A percentile compares a stretch with the other conserved stretches of the same genome.
Conservation (phyloP, 495 filamentous ascomycete genomes). For the Aspergillus bridgeri region DNA sequence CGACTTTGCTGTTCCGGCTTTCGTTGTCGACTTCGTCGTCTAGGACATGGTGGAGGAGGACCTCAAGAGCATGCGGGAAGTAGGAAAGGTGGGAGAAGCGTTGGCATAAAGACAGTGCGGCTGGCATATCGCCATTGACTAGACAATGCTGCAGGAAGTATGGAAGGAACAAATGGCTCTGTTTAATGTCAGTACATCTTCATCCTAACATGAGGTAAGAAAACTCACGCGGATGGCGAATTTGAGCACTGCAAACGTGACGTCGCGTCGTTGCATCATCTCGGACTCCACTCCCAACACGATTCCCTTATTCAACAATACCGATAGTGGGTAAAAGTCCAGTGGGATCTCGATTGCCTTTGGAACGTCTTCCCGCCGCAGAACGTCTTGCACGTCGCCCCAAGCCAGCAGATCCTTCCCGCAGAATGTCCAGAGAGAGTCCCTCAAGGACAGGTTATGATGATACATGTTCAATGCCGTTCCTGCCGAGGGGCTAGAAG, state of each 20-base stretch:
- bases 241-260: conserved; percentile 81
- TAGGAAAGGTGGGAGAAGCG: conserved; percentile 83
- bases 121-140: conserved; percentile 62
- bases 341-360: conserved; percentile 51
- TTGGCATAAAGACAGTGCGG: conserved; percentile 73
- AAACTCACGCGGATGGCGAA: conserved; percentile 71
- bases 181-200: neutral
- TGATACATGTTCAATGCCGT: conserved; percentile 41
- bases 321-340: conserved; percentile 94
- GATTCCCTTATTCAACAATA: conserved; percentile 79
- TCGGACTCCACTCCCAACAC: conserved; percentile 89
- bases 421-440: conserved; percentile 95
- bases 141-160: conserved; percentile 78
- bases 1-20: conserved; percentile 53
- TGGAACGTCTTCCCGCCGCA: conserved; percentile 51
- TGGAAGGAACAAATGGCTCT: conserved; percentile 89
- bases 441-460: conserved; percentile 56
- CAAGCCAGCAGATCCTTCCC: conserved; percentile 77
- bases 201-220: conserved; percentile 17
- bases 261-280: conserved; percentile 82
- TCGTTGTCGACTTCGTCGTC: conserved; percentile 88
- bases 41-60: conserved; percentile 87
- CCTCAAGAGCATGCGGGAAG: conserved; percentile 87
- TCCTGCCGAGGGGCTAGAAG: conserved; percentile 51
- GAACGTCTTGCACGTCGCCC: conserved; percentile 85